phyloP scores from a whole-genome alignment of 108 stramenopile species.

The Nitzschia sp. region DNA sequence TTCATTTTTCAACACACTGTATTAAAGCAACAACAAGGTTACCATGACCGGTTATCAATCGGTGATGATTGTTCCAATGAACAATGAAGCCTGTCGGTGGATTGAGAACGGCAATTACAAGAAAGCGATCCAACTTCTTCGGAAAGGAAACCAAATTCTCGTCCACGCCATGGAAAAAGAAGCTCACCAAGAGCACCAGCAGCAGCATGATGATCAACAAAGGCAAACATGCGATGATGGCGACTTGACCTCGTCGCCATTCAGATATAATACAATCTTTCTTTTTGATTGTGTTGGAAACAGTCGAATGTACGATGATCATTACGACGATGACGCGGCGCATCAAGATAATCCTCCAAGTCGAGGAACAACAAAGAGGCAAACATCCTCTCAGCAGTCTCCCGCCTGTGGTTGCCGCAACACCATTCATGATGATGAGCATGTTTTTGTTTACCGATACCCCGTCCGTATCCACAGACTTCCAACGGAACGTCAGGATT shows the following conservation, averaged over 20 bases:
- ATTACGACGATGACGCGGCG: not conserved
- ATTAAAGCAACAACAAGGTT: too few species aligned
- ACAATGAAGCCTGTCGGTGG: not conserved
- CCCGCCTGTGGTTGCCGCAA: too few species aligned
- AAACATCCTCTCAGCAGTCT: not conserved
- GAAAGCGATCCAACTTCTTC: not conserved
- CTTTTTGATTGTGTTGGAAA: not conserved
- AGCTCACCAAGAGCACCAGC: not conserved
- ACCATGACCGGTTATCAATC: too few species aligned
- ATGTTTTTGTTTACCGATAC: not conserved
- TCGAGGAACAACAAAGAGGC: not conserved
- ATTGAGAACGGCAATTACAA: not conserved
- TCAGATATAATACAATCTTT: too few species aligned
- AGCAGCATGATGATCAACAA: not conserved
- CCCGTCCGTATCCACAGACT: not conserved
- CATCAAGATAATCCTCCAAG: not conserved
- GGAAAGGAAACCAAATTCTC: not conserved
- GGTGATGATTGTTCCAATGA: slow-evolving; percentile 17
- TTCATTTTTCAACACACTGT: too few species aligned
- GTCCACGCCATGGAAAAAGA: not conserved
- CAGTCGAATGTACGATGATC: not conserved
- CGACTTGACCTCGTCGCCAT: not conserved
- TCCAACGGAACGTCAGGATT: not conserved
- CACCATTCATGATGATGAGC: not conserved
- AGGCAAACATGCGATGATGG: too few species aligned